phyloP scores from a whole-genome alignment of 2,329 filamentous ascomycete species.

The Diaporthe citri region DNA sequence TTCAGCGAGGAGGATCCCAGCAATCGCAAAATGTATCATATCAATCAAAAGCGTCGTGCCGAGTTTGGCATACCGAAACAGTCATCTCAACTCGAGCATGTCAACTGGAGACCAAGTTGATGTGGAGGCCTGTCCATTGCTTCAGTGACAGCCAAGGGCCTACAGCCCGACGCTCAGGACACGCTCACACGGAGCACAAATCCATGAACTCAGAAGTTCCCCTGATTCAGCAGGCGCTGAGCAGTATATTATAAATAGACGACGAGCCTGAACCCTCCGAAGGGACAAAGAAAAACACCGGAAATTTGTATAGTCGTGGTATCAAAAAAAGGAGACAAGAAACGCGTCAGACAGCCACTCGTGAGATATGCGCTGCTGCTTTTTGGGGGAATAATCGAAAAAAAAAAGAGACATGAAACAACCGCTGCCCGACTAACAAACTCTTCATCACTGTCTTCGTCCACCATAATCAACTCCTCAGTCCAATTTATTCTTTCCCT shows the following conservation, averaged over 20 bases:
- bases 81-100: too few relatives aligned
- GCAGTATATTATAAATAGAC: slow-evolving; percentile 12
- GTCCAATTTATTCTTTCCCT: not conserved
- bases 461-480: not conserved
- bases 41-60: not conserved
- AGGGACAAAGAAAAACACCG: slow-evolving; percentile 38
- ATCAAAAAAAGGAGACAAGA: slow-evolving; percentile 29
- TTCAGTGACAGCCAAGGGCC: not conserved
- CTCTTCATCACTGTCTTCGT: slow-evolving; percentile 17
- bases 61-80: not conserved
- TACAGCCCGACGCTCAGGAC: not conserved
- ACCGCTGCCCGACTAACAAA: slow-evolving; percentile 32
- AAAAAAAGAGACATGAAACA: slow-evolving; percentile 20
- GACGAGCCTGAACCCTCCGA: not conserved
- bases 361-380: slow-evolving; percentile 20
- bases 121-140: not conserved
- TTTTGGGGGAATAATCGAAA: slow-evolving; percentile 16
- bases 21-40: slow-evolving; percentile 3
- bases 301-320: slow-evolving; percentile 32
- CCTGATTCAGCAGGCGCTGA: slow-evolving; percentile 6
- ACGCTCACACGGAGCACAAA: not conserved
- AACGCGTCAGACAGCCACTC: slow-evolving; percentile 25
- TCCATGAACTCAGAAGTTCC: not conserved
- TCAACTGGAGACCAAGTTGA: not conserved
- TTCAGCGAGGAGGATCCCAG: not conserved